Base-by-base conservation (phyloP, 805 yeast species). In the Schwanniomyces occidentalis region DNA sequence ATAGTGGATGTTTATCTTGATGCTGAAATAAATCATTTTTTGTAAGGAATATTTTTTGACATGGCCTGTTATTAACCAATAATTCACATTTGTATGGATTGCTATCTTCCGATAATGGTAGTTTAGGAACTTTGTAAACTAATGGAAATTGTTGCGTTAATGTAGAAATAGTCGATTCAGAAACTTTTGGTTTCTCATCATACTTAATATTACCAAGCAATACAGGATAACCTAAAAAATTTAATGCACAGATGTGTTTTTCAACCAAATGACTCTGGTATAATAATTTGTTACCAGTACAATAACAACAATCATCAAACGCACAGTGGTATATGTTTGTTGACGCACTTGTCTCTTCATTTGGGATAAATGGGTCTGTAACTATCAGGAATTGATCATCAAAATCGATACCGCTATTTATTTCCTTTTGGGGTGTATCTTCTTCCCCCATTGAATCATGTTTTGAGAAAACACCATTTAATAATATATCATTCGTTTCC, bases 311-410 rank as follows among this genome's bases (percentile, higher is more conserved):
- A 3, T 30, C 24, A 3, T 37, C 37, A 32, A 61, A 51, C 6
- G 58, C 54, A 37, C 67, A 61, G 9, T 37, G n/a, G 29, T 42
- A 54, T 2, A 57, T 30, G 5, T 19, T 14, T 8, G 21, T 19
- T 9, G 10, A 12, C 9, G 13, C 18, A 9, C 16, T 15, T 13
- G 17, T n/a, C 12, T 13, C 24, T 12, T 21, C 25, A 12, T 13
- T 22, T 12, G 20, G 32, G 18, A 31, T 8, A n/a, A 23, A 24
- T 10, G 41, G 31, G 9, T 47, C 39, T 2, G 49, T 26, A 6
- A 47, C 41, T 6, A 58, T 42, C 52, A 49, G 55, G 35, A 49
- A 59, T 27, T 54, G 52, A 7, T 52, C 60, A 18, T 54, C 59
- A 30, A 54, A 56, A 13, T 40, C 49, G 13, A 19, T 8, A 8